Percentiles rank a stretch among this genome's conserved stretches.
Evolutionary conservation across 2,329 filamentous ascomycete genomes (phyloP).

Genomic region (Helotiales sp.): DNA sequence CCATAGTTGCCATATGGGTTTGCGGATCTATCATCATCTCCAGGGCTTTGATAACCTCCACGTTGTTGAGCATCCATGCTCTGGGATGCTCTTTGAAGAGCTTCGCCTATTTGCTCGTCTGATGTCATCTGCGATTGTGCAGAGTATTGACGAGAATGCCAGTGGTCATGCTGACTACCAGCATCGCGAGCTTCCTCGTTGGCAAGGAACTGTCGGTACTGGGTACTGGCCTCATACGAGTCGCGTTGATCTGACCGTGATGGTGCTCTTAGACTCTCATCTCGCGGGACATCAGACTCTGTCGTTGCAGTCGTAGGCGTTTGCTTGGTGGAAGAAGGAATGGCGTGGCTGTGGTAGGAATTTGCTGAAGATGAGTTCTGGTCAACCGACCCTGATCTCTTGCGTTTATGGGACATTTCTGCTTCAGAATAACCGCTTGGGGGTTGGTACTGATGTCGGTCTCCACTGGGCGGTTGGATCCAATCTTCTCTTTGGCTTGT

Average conservation of each 20-base stretch:
- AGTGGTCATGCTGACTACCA: constrained; percentile 31
- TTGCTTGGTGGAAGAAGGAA: constrained; percentile 44
- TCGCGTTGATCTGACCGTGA: constrained; percentile 48
- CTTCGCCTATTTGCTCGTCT: constrained; percentile 57
- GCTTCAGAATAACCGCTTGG: constrained; percentile 34
- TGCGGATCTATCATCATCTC: constrained; percentile 45
- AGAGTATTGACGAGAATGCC: constrained; percentile 41
- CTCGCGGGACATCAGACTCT: constrained; percentile 46
- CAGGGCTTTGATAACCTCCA: constrained; percentile 45
- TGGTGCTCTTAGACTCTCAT: constrained; percentile 54
- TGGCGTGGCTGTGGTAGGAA: constrained; percentile 46
- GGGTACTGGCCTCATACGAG: constrained; percentile 34
- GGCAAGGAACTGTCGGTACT: constrained; percentile 36
- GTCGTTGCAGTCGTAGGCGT: constrained; percentile 40
- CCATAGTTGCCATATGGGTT: constrained; percentile 45
- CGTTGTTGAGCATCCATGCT: constrained; percentile 44
- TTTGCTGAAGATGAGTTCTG: constrained; percentile 42
- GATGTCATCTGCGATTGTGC: constrained; percentile 54
- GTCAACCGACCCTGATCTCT: constrained; percentile 70
- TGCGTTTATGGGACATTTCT: constrained; percentile 64
- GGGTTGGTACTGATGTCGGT: constrained; percentile 34
- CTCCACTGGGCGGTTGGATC: constrained; percentile 36
- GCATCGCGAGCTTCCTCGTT: constrained; percentile 34
- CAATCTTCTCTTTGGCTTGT: constrained; percentile 41
- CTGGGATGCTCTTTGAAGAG: constrained; percentile 55